Percentiles rank a stretch among this genome's conserved stretches.
These are phyloP conservation scores for Coemansia asiatica DNA, from an alignment of 192 early-diverging fungal genomes.

Conservation along the genomic window DNA sequence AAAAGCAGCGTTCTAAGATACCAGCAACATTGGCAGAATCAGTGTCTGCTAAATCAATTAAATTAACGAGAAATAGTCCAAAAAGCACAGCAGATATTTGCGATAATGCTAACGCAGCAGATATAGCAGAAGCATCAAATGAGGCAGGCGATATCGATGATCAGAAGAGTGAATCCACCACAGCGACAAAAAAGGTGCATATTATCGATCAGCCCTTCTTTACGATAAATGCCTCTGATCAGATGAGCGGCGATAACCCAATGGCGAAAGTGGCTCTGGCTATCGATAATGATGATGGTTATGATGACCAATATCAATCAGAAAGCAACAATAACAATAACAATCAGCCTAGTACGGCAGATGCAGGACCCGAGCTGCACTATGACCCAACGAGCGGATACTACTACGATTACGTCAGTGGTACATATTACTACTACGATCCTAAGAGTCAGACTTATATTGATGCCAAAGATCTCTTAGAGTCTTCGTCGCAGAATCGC, in stretches of 20 bases:
- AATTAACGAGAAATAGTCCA: not conserved
- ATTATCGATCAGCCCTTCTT: conserved; percentile 21
- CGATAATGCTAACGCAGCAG: not conserved
- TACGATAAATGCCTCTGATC: conserved; percentile 14
- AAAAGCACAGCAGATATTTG: not conserved
- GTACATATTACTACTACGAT: conserved; percentile 41
- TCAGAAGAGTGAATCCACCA: not conserved
- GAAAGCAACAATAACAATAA: not conserved
- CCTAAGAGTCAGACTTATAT: conserved; percentile 22
- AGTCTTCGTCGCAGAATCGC: not conserved
- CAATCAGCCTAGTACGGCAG: not conserved
- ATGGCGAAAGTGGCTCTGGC: not conserved
- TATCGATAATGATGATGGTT: no score
- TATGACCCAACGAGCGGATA: conserved; percentile 51
- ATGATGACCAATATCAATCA: conserved; percentile 1
- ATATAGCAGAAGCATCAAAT: no score
- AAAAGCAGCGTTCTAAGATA: conserved; percentile 21
- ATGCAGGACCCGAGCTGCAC: conserved; percentile 11
- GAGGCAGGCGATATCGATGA: conserved; percentile 4
- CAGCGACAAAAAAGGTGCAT: conserved; percentile 4
- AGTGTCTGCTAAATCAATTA: not conserved
- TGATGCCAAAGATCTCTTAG: conserved; percentile 20
- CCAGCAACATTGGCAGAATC: no score
- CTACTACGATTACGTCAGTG: conserved; percentile 37
- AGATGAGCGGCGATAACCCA: not conserved